These are phyloP conservation scores for Aspergillus campestris DNA, from an alignment of 495 filamentous ascomycete genomes.

Conservation along the genomic window DNA sequence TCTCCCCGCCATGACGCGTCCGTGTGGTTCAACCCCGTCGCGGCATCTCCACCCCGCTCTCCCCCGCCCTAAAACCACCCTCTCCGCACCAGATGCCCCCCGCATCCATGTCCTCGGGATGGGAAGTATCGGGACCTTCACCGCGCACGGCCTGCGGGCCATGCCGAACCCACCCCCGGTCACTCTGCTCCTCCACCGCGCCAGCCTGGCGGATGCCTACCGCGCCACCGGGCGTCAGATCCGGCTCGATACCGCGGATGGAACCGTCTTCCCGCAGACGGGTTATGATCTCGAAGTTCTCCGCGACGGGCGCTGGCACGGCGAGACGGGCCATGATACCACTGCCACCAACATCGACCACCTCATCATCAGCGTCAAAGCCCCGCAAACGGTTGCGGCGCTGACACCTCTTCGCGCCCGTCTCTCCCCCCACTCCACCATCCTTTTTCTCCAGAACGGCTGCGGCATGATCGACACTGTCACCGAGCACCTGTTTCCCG, in stretches of 20 bases:
- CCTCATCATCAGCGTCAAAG: constrained; percentile 58
- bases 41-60: too few relatives aligned
- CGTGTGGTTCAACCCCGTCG: too few relatives aligned
- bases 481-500: constrained; percentile 50
- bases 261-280: neutral
- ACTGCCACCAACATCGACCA: constrained; percentile 42
- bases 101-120: constrained; percentile 40
- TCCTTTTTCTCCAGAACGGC: constrained; percentile 65
- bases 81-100: neutral
- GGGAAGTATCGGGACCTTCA: constrained; percentile 41
- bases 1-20: too few relatives aligned
- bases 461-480: constrained; percentile 62
- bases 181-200: constrained; percentile 35
- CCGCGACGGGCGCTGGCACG: constrained; percentile 1
- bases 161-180: constrained; percentile 37
- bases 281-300: constrained; percentile 7
- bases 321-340: neutral
- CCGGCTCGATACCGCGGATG: constrained; percentile 2
- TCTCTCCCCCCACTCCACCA: constrained; percentile 51
- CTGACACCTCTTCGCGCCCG: constrained; percentile 46
- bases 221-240: constrained; percentile 2
- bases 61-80: too few relatives aligned
- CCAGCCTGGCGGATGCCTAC: constrained; percentile 9
- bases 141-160: constrained; percentile 39
- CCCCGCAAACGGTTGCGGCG: constrained; percentile 41